Evolutionary conservation across 257 asterid species (phyloP).

Genomic region (Agastache rugosa): DNA sequence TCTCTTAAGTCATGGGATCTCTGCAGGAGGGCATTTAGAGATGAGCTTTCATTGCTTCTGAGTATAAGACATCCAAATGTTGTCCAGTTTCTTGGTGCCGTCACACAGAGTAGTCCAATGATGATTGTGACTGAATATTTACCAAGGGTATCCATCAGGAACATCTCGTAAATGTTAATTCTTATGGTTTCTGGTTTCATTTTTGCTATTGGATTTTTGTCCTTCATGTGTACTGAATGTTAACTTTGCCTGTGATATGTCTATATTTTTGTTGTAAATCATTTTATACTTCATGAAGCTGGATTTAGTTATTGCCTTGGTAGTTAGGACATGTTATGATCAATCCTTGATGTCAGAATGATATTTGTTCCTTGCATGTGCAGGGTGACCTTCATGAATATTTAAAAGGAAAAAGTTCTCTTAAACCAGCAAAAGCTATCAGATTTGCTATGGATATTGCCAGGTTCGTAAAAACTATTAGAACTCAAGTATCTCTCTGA

Average conservation of each 20-base stretch:
- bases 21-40: conserved; percentile 77
- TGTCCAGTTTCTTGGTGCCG: conserved; percentile 97
- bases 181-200: conserved; percentile 12
- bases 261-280: neutral
- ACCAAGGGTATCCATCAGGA: conserved; percentile 62
- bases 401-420: conserved; percentile 67
- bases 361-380: conserved; percentile 24
- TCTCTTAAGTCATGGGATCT: conserved; percentile 25
- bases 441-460: conserved; percentile 93
- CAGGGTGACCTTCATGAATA: conserved; percentile 84
- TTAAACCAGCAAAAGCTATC: conserved; percentile 83
- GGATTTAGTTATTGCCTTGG: neutral
- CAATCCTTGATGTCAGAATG: conserved; percentile 8
- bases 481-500: neutral
- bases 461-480: conserved; percentile 52
- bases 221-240: neutral
- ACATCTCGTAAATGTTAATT: conserved; percentile 9
- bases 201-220: conserved; percentile 21
- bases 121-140: conserved; percentile 97
- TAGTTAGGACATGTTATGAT: neutral
- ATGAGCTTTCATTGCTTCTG: conserved; percentile 89
- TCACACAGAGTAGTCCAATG: conserved; percentile 96
- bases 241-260: neutral
- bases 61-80: conserved; percentile 92
- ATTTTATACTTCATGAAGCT: conserved; percentile 4